Evolutionary conservation across 2,329 filamentous ascomycete species (phyloP).

Genomic region (Trichophyton equinum): DNA sequence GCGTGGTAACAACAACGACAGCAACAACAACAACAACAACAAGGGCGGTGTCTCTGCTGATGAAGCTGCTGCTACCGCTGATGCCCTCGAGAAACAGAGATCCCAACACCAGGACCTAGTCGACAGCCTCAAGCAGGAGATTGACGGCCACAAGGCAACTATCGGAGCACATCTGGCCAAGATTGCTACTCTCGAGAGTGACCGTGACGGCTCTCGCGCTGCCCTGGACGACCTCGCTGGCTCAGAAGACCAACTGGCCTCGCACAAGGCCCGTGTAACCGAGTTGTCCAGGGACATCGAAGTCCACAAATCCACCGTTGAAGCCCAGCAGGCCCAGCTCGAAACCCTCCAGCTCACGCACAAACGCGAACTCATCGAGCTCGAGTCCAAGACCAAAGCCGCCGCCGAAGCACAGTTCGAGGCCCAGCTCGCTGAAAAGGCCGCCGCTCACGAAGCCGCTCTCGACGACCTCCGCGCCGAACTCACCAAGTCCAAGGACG

Average conservation of each 20-base stretch:
- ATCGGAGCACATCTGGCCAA: constrained; percentile 56
- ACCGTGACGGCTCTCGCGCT: constrained; percentile 52
- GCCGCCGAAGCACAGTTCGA: constrained; percentile 28
- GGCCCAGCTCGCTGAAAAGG: constrained; percentile 35
- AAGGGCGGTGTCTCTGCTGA: constrained; percentile 16
- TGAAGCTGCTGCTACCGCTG: constrained; percentile 30
- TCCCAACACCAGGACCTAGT: constrained; percentile 49
- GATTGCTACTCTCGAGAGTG: constrained; percentile 61
- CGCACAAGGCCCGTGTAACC: constrained; percentile 33
- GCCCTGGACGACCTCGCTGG: constrained; percentile 57
- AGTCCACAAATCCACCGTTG: constrained; percentile 43
- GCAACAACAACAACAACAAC: constrained; percentile 26
- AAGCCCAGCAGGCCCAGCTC: constrained; percentile 42
- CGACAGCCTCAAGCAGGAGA: constrained; percentile 54
- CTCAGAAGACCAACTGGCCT: constrained; percentile 38
- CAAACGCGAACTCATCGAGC: constrained; percentile 29
- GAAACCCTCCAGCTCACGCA: constrained; percentile 43
- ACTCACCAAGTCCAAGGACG: constrained; percentile 52
- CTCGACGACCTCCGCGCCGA: constrained; percentile 50
- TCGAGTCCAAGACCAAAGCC: constrained; percentile 28
- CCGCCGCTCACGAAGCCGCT: constrained; percentile 47
- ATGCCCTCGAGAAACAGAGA: constrained; percentile 39
- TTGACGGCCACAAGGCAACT: constrained; percentile 67
- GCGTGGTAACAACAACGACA: constrained; percentile 28
- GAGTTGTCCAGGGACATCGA: constrained; percentile 47